Base-by-base conservation (phyloP, 441 rosid genomes). In the Arabidopsis lyrata region DNA sequence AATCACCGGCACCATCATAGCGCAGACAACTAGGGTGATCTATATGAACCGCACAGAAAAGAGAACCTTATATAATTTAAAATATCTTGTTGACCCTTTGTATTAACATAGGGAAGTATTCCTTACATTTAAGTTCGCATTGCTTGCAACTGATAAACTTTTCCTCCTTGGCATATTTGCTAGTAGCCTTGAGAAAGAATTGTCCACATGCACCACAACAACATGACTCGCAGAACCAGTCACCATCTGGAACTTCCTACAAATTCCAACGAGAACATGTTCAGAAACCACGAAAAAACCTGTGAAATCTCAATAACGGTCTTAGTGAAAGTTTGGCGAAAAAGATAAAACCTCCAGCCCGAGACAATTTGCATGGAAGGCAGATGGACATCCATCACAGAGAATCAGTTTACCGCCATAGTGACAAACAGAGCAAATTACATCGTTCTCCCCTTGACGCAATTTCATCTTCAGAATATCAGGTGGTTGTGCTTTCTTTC, bases 151-250 rank as follows among this genome's bases (percentile, higher is more conserved):
- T 74, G 32, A 83, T 68, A 78, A 78, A 24, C 45, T 48, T 54
- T 53, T 75, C 77, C 73, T 85, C 81, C 54, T 49, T 5, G 60
- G 57, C 35, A 68, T 55, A 65, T 59, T 34, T 80, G 70, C 45
- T 32, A 57, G 80, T 82, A 48, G 55, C 72, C 59, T 80, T 52
- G 76, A 77, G 65, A 68, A 77, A 48, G 55, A 63, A 60, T 60
- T 76, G 74, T 49, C 86, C 81, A 78, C 89, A 86, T 18, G 77
- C 72, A 38, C 77, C 68, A 74, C 91, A 88, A 68, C 89, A 79
- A 62, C 93, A 88, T 49, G 88, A 80, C 59, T 85, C 81, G 66
- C 93, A 86, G 79, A 83, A 86, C 89, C 88, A 88, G 66, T 85
- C 85, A 76, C 89, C 90, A 42, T 85, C 89, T 36, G 90, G 93